Evolutionary conservation across 768 basidiomycete genomes (phyloP), one percentile per base, ranked within the genome.

Genomic region (Epithele typhae): DNA sequence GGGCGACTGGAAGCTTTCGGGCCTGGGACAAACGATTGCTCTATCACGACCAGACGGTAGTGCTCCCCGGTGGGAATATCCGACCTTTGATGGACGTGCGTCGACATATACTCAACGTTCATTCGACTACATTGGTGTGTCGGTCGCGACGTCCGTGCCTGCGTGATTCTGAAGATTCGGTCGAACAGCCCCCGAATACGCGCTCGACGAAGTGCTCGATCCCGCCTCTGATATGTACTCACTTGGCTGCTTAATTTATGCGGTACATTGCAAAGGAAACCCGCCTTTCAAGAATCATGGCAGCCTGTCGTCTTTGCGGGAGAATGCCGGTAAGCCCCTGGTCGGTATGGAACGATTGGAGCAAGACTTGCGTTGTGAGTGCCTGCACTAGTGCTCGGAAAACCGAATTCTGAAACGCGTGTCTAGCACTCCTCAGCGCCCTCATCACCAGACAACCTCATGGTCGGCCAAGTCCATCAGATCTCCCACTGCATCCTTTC

Each of bases 1-100:
- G 92, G 95, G 96, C 25, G 96, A 99, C 65, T 99, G 96, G 96
- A 99, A 97, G 68, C 78, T 99, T 25, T 82, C 87, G 15, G 94
- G 92, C 2, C 74, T 99, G 32, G 91, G 92, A 2, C 70, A 93
- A 40, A 92, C 90, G 1, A 92, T 94, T 24, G 76, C 90, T 5
- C 71, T 96, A 7, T 67, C 78, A 32, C 70, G 74, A 19, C 67
- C 81, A 4, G 79, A 86, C 49, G 92, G 92, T 5, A 69, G 76
- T 7, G 75, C 87, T 0, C 81, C 91, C 0, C 77, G 80, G 22
- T 98, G 94, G 87, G 87, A 92, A 56, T 96, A 88, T 58, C 93
- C 93, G 0, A 84, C 88, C 19, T 87, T 83, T 51, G 94, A 98
- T 65, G 79, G 80, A 18, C 75, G 87, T 43, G 69, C 88, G 19